Evolutionary conservation across 2,329 filamentous ascomycete species (phyloP), one percentile per base, ranked within the genome.

Genomic region (Sclerotinia glacialis): DNA sequence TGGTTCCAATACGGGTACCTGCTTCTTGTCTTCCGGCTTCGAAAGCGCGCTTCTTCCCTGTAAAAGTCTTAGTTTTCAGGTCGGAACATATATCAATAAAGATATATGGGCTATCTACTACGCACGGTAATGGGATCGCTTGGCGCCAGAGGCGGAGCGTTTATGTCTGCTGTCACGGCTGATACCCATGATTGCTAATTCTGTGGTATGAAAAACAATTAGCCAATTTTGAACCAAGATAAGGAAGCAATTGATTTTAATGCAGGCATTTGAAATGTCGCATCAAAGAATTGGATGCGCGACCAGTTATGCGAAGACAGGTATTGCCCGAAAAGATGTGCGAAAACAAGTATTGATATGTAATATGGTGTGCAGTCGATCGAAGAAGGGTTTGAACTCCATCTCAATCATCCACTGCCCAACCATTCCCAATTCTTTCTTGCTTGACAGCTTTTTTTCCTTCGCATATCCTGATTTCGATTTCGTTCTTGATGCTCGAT

Each of bases 131-230:
- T 89, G 90, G 84, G 91, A 86, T 82, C 91, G 89, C 91, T 99
- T 99, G 80, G 96, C 95, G 88, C 95, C 96, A 82, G 96, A 91
- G 83, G 94, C 93, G 84, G 93, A 93, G 86, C 95, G 93, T 91
- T 99, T 99, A 90, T 99, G 95, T 86, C 95, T 93, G 83, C 93
- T 97, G 86, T 98, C 94, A 86, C 95, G 92, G 85, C 94, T 97
- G 86, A 99, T 98, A 99, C 95, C 91, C 91, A 94, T 94, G 85
- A 89, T 91, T 90, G 88, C 89, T 84, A 84, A 85, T 85, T 85
- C 85, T 89, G 81, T 74, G 77, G 74, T 66, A 69, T 70, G 67
- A 66, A 68, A 67, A 74, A 68, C 68, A 71, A 69, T 74, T 74
- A 76, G 74, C 71, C 67, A 59, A 54, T 31, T 56, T 53, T 49